These are phyloP conservation scores for Sclerotinia glacialis DNA, from an alignment of 2,329 filamentous ascomycete species.

Conservation along the genomic window DNA sequence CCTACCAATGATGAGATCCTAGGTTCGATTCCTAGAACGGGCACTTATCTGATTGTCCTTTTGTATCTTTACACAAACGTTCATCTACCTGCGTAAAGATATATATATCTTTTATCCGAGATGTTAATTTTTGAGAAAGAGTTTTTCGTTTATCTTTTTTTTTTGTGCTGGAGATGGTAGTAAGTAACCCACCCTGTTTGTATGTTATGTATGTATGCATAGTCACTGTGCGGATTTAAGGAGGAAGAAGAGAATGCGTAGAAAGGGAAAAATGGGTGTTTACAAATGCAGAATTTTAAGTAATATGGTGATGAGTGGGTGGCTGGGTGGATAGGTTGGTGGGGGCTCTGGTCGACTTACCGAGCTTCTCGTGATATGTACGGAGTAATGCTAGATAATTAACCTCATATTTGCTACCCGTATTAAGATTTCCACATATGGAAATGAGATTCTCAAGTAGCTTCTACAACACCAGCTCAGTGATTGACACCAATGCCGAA, in stretches of 20 bases:
- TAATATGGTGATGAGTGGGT: not conserved
- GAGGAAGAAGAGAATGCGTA: not conserved
- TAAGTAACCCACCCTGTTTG: too few species aligned
- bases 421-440: not conserved
- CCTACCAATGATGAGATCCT: constrained; percentile 10
- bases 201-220: too few species aligned
- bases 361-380: not conserved
- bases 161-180: too few species aligned
- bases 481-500: not conserved
- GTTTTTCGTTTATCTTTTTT: too few species aligned
- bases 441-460: not conserved
- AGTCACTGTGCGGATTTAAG: not conserved
- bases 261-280: not conserved
- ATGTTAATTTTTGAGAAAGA: too few species aligned
- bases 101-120: too few species aligned
- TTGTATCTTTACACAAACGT: not conserved
- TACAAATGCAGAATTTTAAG: not conserved
- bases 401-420: not conserved
- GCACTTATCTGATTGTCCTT: not conserved
- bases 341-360: not conserved
- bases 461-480: not conserved
- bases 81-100: too few species aligned
- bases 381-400: too few species aligned
- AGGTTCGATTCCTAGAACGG: constrained; percentile 20
- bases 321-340: not conserved